Evolutionary conservation across 352 stramenopile genomes (phyloP), one percentile per base, ranked within the genome.

Genomic region (Halophytophthora batemanensis): DNA sequence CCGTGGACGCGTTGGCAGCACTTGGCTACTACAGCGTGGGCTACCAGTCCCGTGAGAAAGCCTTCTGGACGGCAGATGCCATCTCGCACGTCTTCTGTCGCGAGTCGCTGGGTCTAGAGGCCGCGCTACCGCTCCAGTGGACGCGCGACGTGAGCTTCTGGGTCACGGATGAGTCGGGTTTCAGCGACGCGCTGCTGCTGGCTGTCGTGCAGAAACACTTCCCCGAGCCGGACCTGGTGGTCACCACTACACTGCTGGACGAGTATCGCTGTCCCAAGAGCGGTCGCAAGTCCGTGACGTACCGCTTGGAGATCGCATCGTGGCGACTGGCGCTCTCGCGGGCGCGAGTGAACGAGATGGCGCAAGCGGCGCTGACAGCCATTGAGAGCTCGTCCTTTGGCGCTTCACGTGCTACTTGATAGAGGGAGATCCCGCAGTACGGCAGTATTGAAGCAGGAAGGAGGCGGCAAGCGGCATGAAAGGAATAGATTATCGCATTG

Each of bases 11-110:
- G 31, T 64, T 93, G 19, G 59, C 67, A 0, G 53, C 63, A 31
- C 62, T 93, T 21, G 82, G 82, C n/a, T 93, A 93, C 69, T 77
- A 82, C 52, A 89, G 79, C 39, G 80, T 91, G 23, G 82, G 82
- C 34, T 88, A 91, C 61, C 78, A 88, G 39, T 78, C 88, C 2
- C 66, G 73, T 41, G 77, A 93, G 44, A 81, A 76, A 36, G 61
- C 76, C 6, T 93, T 93, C 54, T 88, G 80, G 70, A 90, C 74
- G 12, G 58, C 61, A 2, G 71, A 77, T 37, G 81, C 76, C 38
- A 62, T 93, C 38, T 71, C 77, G 15, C 80, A 93, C 42, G 77
- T 93, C 12, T 93, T 93, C 46, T 73, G 61, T 33, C 61, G 60
- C 21, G 74, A 89, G 50, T 58, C 59, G 19, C 44, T 68, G 10